phyloP scores from a whole-genome alignment of 148 eudicot species.

The Spergularia bocconei region DNA sequence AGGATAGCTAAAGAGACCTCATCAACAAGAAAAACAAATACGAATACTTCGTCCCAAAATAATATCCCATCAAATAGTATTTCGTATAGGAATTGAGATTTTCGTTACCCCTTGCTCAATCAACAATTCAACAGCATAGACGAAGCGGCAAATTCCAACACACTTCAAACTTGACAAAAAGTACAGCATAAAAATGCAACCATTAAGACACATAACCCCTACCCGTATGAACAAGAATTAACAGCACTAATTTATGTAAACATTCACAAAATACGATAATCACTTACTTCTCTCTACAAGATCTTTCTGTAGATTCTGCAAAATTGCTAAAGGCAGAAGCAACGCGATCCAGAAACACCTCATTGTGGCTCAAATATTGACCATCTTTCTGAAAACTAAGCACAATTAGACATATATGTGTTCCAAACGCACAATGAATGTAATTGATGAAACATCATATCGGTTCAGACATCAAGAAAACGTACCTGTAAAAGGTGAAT shows the following conservation, averaged over 20 bases:
- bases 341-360: conserved; percentile 68
- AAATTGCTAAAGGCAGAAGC: conserved; percentile 82
- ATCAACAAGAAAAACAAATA: too few species aligned
- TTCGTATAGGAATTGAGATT: too few species aligned
- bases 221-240: background rate
- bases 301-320: conserved; percentile 87
- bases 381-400: conserved; percentile 75
- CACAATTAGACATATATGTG: conserved; percentile 1
- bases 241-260: background rate
- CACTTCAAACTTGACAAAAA: too few species aligned
- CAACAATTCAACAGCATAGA: too few species aligned
- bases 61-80: too few species aligned
- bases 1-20: too few species aligned
- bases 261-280: background rate
- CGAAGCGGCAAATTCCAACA: too few species aligned
- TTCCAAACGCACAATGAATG: conserved; percentile 6
- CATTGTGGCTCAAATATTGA: conserved; percentile 85
- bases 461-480: conserved; percentile 8
- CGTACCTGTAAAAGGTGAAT: conserved; percentile 86
- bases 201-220: too few species aligned
- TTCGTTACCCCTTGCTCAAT: too few species aligned
- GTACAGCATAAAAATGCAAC: too few species aligned
- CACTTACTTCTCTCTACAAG: conserved; percentile 79
- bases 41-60: too few species aligned
- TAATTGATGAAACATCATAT: background rate